A percentile compares a stretch with the other conserved stretches of the same genome.
Evolutionary conservation across 257 asterid genomes (phyloP).

Genomic region (Solanum appendiculatum): DNA sequence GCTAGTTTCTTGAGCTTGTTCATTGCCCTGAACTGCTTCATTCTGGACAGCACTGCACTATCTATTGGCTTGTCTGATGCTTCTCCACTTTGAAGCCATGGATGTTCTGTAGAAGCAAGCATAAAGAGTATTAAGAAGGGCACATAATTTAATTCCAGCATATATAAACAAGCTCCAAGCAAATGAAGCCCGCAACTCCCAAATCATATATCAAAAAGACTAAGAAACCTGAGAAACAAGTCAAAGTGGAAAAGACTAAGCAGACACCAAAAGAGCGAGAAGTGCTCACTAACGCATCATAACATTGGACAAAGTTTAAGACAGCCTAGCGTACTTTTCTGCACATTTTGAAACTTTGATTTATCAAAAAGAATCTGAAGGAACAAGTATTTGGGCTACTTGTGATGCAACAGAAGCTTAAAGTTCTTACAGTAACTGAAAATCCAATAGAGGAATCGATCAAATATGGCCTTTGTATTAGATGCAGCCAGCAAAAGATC

Average conservation of each 20-base stretch:
- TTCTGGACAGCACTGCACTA: conserved; percentile 80
- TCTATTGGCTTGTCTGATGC: conserved; percentile 70
- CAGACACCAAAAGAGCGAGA: not conserved
- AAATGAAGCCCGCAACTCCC: not conserved
- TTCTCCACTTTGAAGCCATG: conserved; percentile 61
- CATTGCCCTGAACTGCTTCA: conserved; percentile 86
- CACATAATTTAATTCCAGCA: not conserved
- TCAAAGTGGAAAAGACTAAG: not conserved
- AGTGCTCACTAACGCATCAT: not conserved
- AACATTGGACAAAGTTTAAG: not conserved
- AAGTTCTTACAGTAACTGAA: not conserved
- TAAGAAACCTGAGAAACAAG: not conserved
- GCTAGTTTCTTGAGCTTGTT: conserved; percentile 80
- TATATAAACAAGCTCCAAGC: not conserved
- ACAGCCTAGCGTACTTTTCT: not conserved
- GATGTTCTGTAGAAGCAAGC: conserved; percentile 41
- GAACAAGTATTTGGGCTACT: not conserved
- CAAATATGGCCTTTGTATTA: not conserved
- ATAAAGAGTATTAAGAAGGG: not conserved
- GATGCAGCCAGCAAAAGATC: not conserved
- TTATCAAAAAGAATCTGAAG: not conserved
- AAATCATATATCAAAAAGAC: not conserved
- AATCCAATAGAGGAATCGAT: not conserved
- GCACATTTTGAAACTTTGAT: not conserved
- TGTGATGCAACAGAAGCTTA: not conserved